phyloP scores from a whole-genome alignment of 2,329 filamentous ascomycete genomes.

The Hymenoscyphus scutula region DNA sequence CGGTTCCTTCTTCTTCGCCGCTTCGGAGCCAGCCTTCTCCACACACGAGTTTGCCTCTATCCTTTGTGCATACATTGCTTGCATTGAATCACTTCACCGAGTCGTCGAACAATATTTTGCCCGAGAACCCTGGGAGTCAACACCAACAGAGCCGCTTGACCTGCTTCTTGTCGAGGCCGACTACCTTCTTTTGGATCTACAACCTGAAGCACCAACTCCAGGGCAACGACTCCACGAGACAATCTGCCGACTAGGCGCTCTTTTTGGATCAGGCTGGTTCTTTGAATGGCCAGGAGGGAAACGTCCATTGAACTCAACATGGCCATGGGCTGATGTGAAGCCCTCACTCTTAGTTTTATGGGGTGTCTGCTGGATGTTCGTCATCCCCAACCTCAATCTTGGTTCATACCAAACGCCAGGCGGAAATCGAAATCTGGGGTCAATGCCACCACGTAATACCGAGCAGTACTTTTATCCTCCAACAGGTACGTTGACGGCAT shows the following conservation, averaged over 20 bases:
- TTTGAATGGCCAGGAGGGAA: slow-evolving; percentile 29
- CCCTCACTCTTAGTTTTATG: slow-evolving; percentile 29
- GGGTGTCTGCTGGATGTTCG: slow-evolving; percentile 32
- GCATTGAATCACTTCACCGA: slow-evolving; percentile 2
- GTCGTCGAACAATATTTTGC: not conserved
- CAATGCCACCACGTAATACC: slow-evolving; percentile 5
- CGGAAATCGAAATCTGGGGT: slow-evolving; percentile 1
- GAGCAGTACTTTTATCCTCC: slow-evolving; percentile 10
- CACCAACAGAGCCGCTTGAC: not conserved
- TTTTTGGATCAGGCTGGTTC: slow-evolving; percentile 29
- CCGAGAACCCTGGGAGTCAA: not conserved
- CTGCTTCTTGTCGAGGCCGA: slow-evolving; percentile 6
- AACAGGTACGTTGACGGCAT: slow-evolving; percentile 8
- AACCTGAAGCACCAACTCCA: slow-evolving; percentile 2
- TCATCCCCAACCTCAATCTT: slow-evolving; percentile 17
- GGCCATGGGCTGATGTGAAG: slow-evolving; percentile 30
- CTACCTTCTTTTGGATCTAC: slow-evolving; percentile 1
- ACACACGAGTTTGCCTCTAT: slow-evolving; percentile 1
- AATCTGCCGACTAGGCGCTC: slow-evolving; percentile 12
- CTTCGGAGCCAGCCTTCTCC: not conserved
- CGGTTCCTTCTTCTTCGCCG: not conserved
- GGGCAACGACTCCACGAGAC: slow-evolving; percentile 10
- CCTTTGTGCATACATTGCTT: slow-evolving; percentile 8
- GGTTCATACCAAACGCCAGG: slow-evolving; percentile 1
- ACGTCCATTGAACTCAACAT: slow-evolving; percentile 29